Conservation (phyloP, 1,139 yeast genomes). For the Wickerhamiella pararugosa region DNA sequence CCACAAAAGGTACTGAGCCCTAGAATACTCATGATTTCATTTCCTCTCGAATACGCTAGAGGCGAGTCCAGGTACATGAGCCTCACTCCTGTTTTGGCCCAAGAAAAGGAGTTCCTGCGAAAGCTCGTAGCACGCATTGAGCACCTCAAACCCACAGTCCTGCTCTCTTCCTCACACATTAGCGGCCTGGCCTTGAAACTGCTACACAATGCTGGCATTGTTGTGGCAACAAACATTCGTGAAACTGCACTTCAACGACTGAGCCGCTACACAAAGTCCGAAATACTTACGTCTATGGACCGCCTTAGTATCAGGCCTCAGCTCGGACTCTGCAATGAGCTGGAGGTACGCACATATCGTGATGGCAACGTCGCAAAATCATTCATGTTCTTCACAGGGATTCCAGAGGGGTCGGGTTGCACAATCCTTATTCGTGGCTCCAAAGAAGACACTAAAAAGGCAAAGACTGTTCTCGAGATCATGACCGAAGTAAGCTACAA, state of each 20-base stretch:
- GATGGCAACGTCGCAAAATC: slow-evolving; percentile 47
- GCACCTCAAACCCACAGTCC: slow-evolving; percentile 63
- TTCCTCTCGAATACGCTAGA: slow-evolving; percentile 75
- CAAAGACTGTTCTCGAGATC: slow-evolving; percentile 70
- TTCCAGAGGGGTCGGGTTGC: slow-evolving; percentile 60
- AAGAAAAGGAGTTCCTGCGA: slow-evolving; percentile 71
- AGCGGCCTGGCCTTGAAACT: slow-evolving; percentile 70
- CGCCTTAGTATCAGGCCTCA: slow-evolving; percentile 41
- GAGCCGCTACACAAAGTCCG: slow-evolving; percentile 70
- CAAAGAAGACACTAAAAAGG: slow-evolving; percentile 40
- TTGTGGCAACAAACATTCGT: slow-evolving; percentile 68
- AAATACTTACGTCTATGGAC: slow-evolving; percentile 55
- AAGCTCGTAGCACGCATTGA: slow-evolving; percentile 69
- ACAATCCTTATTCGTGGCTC: slow-evolving; percentile 72
- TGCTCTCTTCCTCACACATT: slow-evolving; percentile 67
- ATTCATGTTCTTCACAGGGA: slow-evolving; percentile 63
- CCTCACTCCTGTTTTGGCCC: slow-evolving; percentile 71
- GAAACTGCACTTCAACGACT: slow-evolving; percentile 71
- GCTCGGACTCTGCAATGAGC: slow-evolving; percentile 58
- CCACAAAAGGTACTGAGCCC: slow-evolving; percentile 48
- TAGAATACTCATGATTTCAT: slow-evolving; percentile 65
- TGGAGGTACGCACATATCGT: slow-evolving; percentile 52
- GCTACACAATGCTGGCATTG: slow-evolving; percentile 57
- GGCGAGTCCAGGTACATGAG: slow-evolving; percentile 62
- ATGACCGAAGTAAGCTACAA: slow-evolving; percentile 66